Evolutionary conservation across 2,329 filamentous ascomycete species (phyloP).

Genomic region (Pseudogymnoascus sp.): DNA sequence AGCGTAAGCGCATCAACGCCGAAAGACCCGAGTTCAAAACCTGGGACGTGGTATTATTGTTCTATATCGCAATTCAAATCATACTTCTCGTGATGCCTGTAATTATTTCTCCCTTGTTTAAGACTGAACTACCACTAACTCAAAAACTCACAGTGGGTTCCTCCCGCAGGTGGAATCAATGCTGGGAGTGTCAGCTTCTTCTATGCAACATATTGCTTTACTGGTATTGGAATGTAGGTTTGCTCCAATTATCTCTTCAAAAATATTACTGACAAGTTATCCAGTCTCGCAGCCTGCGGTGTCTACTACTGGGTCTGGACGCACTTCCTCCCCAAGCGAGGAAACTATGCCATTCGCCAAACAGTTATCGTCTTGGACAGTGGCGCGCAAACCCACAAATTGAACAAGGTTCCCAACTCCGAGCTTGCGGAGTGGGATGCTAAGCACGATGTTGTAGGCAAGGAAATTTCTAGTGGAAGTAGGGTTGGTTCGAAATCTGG

Average conservation of each 20-base stretch:
- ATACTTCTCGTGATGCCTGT: constrained; percentile 57
- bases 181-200: constrained; percentile 63
- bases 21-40: constrained; percentile 44
- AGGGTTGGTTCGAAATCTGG: neutral
- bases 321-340: constrained; percentile 41
- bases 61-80: constrained; percentile 50
- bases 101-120: neutral
- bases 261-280: neutral
- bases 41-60: constrained; percentile 49
- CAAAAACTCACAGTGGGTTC: constrained; percentile 44
- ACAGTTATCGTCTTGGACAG: constrained; percentile 44
- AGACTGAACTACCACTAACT: neutral
- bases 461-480: constrained; percentile 1
- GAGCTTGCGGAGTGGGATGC: constrained; percentile 49
- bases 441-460: constrained; percentile 39
- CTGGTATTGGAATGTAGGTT: constrained; percentile 57
- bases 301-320: constrained; percentile 54
- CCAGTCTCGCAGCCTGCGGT: constrained; percentile 42
- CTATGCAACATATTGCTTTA: constrained; percentile 61
- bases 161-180: constrained; percentile 48
- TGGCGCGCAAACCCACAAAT: constrained; percentile 34
- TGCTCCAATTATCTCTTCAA: neutral
- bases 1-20: constrained; percentile 42
- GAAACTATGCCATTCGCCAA: constrained; percentile 47
- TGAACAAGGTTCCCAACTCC: constrained; percentile 44